phyloP scores from a whole-genome alignment of 75 land plant genomes.

The Selaginella moellendorffii region DNA sequence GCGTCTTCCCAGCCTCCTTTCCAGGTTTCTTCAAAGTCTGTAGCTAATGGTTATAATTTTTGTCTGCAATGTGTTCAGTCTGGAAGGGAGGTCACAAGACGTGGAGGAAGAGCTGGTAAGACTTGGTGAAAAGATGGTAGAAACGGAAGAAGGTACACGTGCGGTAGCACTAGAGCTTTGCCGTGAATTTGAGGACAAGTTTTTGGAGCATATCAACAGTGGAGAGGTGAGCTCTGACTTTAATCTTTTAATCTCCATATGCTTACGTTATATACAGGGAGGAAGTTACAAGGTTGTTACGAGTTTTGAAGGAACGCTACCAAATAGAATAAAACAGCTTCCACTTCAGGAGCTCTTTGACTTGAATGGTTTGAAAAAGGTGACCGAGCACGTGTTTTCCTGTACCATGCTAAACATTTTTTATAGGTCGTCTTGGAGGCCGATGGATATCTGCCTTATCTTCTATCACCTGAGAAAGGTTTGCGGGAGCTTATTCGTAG shows the following conservation, averaged over 20 bases:
- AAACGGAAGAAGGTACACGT: conserved; percentile 78
- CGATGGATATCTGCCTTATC: conserved; percentile 98
- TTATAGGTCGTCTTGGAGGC: conserved; percentile 98
- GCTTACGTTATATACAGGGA: conserved; percentile 34
- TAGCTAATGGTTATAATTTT: not conserved
- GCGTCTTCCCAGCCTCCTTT: conserved; percentile 70
- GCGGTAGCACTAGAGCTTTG: conserved; percentile 96
- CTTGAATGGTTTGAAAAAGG: conserved; percentile 77
- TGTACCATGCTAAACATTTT: not conserved
- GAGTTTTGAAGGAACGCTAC: conserved; percentile 94
- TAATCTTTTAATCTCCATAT: not conserved
- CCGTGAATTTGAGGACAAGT: conserved; percentile 96
- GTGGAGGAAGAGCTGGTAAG: conserved; percentile 81
- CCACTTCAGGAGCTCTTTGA: conserved; percentile 90
- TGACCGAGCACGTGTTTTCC: conserved; percentile 10
- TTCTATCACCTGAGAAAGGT: conserved; percentile 97
- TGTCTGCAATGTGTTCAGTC: conserved; percentile 21
- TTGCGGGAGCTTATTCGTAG: conserved; percentile 72
- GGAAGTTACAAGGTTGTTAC: conserved; percentile 94
- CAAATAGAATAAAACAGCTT: conserved; percentile 88
- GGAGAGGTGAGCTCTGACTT: conserved; percentile 66
- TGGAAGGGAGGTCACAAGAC: conserved; percentile 82
- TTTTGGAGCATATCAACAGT: conserved; percentile 64
- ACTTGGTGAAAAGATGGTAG: conserved; percentile 79
- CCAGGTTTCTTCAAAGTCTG: conserved; percentile 39